Base-by-base conservation (phyloP, 768 basidiomycete species). In the Vararia minispora region DNA sequence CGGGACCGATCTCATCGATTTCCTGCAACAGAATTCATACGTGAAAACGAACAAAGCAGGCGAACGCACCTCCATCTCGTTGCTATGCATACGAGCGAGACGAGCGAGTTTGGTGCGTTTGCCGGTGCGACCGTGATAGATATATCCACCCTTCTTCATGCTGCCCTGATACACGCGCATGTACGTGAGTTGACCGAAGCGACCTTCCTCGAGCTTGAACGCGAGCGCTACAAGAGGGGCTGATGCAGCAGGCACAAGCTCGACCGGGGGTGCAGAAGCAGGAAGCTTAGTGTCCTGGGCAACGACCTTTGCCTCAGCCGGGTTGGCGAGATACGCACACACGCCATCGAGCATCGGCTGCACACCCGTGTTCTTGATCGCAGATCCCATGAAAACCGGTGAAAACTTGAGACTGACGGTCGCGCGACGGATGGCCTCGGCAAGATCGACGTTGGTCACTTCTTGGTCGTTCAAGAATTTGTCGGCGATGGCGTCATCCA, bases 161-260 rank as follows among this genome's bases (percentile, higher is more conserved):
- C 76, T 86, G 22, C 95, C 95, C 58, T 98, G 95, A 52, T 99
- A 99, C 39, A 99, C 86, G 14, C 95, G 70, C 78, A 99, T 91
- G 59, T 99, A 99, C 0, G 95, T 99, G 54, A 99, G 63, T 60
- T 99, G 95, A 8, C 95, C 95, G 54, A 87, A 99, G 17, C 87
- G 72, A 4, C 94, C 92, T 64, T 99, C 95, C 59, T 99, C 95
- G 31, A 99, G 68, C 65, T 99, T 99, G 74, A 99, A 99, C 10
- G 95, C 95, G 35, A 99, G 65, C 6, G 86, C 92, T 42, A 99
- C 84, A 21, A 98, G 68, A 3, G 92, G 88, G 0, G 87, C 87
- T 21, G 76, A 71, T 0, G 86, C 76, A 6, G 91, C 91, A 22
- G 92, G 90, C 7, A 69, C 66, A 13, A 98, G 72, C 0, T 78